Evolutionary conservation across 2,329 filamentous ascomycete species (phyloP).

Genomic region (Aspergillus ochraceus): DNA sequence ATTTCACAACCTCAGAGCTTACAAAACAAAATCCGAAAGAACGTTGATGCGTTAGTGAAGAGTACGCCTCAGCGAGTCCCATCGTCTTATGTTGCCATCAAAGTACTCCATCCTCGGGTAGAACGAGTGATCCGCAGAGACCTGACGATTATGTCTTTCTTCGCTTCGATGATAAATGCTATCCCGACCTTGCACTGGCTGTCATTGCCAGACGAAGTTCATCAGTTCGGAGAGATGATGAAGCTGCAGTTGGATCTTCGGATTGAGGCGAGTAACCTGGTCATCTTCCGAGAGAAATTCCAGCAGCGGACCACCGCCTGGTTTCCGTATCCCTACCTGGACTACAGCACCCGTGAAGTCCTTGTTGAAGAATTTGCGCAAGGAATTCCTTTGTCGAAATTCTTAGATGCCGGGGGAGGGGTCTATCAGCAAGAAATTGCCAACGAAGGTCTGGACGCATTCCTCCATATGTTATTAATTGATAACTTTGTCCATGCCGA

Average conservation of each 20-base stretch:
- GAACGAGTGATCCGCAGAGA: slow-evolving; percentile 89
- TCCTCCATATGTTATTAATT: slow-evolving; percentile 91
- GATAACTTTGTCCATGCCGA: slow-evolving; percentile 99
- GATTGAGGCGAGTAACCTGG: slow-evolving; percentile 87
- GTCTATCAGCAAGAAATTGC: slow-evolving; percentile 93
- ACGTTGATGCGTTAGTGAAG: slow-evolving; percentile 83
- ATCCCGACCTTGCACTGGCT: slow-evolving; percentile 97
- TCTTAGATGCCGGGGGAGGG: slow-evolving; percentile 87
- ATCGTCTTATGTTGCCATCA: slow-evolving; percentile 90
- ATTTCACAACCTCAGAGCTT: slow-evolving; percentile 57
- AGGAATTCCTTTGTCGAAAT: slow-evolving; percentile 86
- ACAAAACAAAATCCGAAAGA: slow-evolving; percentile 70
- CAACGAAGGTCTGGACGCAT: slow-evolving; percentile 91
- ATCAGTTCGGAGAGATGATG: slow-evolving; percentile 98
- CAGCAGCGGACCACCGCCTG: slow-evolving; percentile 86
- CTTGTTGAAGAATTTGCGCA: slow-evolving; percentile 95
- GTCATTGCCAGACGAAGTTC: slow-evolving; percentile 89
- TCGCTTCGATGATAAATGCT: slow-evolving; percentile 77
- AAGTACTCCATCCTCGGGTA: slow-evolving; percentile 89
- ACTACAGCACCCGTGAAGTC: slow-evolving; percentile 89
- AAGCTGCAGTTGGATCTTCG: slow-evolving; percentile 91
- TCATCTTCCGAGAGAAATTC: slow-evolving; percentile 87
- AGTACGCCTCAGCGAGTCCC: slow-evolving; percentile 81
- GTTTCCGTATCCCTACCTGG: slow-evolving; percentile 92
- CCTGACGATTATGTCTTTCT: slow-evolving; percentile 89